Evolutionary conservation across 306 rosid genomes (phyloP).

Genomic region (Cicer chorassanicum): DNA sequence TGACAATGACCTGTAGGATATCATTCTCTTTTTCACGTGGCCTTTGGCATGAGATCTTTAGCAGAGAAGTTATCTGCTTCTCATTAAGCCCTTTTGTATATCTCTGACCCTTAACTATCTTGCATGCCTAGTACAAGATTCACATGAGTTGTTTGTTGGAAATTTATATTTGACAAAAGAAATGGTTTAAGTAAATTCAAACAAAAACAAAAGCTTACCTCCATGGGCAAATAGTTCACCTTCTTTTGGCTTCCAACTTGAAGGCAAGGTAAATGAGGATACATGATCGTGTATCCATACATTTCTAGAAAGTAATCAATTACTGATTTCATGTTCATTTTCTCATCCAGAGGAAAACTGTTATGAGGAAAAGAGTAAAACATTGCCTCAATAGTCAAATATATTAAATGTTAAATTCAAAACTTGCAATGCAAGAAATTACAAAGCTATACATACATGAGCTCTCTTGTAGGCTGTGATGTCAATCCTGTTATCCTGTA

Average conservation of each 20-base stretch:
- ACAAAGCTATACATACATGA: conserved; percentile 48
- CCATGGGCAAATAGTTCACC: conserved; percentile 57
- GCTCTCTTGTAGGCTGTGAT: conserved; percentile 64
- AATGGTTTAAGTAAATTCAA: conserved; percentile 21
- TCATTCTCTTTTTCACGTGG: conserved; percentile 50
- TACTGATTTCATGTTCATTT: conserved; percentile 62
- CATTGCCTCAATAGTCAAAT: background rate
- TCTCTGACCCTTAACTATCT: conserved; percentile 54
- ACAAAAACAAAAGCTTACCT: conserved; percentile 43
- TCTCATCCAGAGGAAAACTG: conserved; percentile 61
- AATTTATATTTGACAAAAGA: background rate
- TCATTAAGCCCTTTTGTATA: conserved; percentile 50
- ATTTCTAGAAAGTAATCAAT: conserved; percentile 59
- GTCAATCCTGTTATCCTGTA: conserved; percentile 60
- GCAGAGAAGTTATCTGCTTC: conserved; percentile 56
- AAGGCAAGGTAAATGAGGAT: conserved; percentile 54
- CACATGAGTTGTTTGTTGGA: conserved; percentile 6
- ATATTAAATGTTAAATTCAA: background rate
- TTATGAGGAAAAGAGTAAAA: conserved; percentile 29
- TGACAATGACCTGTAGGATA: conserved; percentile 48
- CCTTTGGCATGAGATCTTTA: conserved; percentile 53
- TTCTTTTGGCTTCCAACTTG: conserved; percentile 55
- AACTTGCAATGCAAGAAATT: conserved; percentile 10
- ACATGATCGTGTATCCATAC: conserved; percentile 54
- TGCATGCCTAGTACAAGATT: conserved; percentile 50